Percentiles rank a stretch among this genome's conserved stretches.
Evolutionary conservation across 176 grass and related monocot species (phyloP).

Genomic region (Aechmea fasciata): DNA sequence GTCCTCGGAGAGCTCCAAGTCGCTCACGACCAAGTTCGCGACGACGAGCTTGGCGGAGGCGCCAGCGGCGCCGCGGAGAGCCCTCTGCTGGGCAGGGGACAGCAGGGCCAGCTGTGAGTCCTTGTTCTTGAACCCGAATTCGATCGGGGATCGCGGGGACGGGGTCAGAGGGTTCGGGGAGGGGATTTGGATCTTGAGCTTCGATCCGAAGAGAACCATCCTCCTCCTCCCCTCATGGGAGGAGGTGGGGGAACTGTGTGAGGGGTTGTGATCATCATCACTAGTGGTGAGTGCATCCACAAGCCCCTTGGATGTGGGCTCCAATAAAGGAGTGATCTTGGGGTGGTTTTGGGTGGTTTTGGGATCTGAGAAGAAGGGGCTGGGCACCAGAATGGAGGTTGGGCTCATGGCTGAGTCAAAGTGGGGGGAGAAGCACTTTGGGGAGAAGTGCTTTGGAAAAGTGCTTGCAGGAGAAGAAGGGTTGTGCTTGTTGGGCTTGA

Average conservation of each 20-base stretch:
- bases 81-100: constrained; percentile 35
- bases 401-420: constrained; percentile 12
- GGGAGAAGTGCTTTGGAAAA: not conserved
- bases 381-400: constrained; percentile 18
- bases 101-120: constrained; percentile 53
- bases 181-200: constrained; percentile 18
- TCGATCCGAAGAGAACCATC: constrained; percentile 14
- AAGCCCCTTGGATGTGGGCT: constrained; percentile 6
- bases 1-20: constrained; percentile 40
- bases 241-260: not conserved
- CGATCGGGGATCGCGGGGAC: constrained; percentile 24
- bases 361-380: constrained; percentile 1
- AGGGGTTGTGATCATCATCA: not conserved
- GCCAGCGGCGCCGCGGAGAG: constrained; percentile 24
- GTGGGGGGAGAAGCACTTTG: constrained; percentile 9
- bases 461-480: constrained; percentile 6
- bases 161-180: not conserved
- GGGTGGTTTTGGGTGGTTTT: constrained; percentile 5
- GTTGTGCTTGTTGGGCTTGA: not conserved
- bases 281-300: constrained; percentile 8
- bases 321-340: not conserved
- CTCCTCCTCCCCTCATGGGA: not conserved
- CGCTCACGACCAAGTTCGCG: constrained; percentile 10
- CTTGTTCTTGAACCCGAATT: constrained; percentile 63
- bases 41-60: not conserved